Conservation (phyloP, 768 basidiomycete genomes). For the Daedalea quercina region DNA sequence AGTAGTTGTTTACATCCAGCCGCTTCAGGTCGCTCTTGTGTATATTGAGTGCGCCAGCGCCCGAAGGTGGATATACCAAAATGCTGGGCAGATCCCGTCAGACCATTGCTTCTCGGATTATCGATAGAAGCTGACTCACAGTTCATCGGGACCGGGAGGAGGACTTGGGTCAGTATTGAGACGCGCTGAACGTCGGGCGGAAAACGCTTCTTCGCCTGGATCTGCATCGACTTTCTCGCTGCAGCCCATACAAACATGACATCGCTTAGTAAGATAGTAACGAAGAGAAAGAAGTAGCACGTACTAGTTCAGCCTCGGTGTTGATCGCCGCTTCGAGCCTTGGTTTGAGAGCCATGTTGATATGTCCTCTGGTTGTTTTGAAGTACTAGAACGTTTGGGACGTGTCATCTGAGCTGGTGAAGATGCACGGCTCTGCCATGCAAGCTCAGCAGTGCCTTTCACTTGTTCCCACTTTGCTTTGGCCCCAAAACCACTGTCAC, state of each 20-base stretch:
- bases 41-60: conserved; percentile 73
- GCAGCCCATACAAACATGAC: background rate
- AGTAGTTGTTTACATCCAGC: conserved; percentile 71
- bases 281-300: background rate
- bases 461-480: conserved; percentile 1
- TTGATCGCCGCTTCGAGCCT: background rate
- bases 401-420: too few relatives aligned
- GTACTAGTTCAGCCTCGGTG: background rate
- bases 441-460: background rate
- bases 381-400: background rate
- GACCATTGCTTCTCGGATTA: background rate
- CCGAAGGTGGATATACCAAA: conserved; percentile 64
- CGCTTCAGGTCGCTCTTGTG: conserved; percentile 73
- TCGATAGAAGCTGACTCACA: conserved; percentile 35
- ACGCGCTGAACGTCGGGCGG: conserved; percentile 8
- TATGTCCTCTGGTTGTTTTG: background rate
- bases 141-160: conserved; percentile 49
- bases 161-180: conserved; percentile 1
- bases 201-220: background rate
- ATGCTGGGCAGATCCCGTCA: conserved; percentile 39
- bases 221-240: background rate
- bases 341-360: too few relatives aligned
- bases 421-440: background rate
- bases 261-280: too few relatives aligned
- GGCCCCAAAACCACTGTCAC: background rate